Evolutionary conservation across 179 eudicot genomes (phyloP).

Genomic region (Camellia oleifera): DNA sequence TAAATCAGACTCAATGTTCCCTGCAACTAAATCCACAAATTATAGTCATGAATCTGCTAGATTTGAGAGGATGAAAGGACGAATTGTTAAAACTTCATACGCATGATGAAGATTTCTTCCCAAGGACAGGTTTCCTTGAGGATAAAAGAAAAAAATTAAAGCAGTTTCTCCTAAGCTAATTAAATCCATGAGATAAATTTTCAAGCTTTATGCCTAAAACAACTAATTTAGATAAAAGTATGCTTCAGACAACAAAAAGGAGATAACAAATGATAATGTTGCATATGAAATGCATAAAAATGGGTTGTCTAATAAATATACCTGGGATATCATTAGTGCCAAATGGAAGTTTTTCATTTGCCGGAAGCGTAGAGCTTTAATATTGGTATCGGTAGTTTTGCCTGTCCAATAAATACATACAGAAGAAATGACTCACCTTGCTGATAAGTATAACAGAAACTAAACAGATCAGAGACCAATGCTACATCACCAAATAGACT

Average conservation of each 20-base stretch:
- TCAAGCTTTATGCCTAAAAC: neutral
- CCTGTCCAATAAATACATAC: conserved; percentile 45
- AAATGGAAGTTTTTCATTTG: conserved; percentile 98
- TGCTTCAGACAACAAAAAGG: neutral
- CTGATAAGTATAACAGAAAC: neutral
- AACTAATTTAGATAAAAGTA: neutral
- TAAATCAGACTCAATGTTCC: neutral
- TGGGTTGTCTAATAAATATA: conserved; percentile 23
- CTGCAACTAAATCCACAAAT: neutral
- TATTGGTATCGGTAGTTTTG: conserved; percentile 67
- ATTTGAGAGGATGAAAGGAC: neutral
- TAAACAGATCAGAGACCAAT: neutral
- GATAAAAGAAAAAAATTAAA: neutral
- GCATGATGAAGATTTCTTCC: neutral
- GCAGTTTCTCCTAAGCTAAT: neutral
- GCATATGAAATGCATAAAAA: neutral
- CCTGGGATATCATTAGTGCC: conserved; percentile 98
- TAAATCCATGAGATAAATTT: neutral
- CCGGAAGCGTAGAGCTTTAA: conserved; percentile 64
- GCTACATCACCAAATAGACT: neutral
- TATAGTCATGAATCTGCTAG: neutral
- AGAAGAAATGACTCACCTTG: conserved; percentile 12
- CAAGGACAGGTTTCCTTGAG: neutral
- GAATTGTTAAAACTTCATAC: neutral
- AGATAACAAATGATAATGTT: neutral